Evolutionary conservation across 345 rosid genomes (phyloP), one percentile per base, ranked within the genome.

Genomic region (Ricinus communis): DNA sequence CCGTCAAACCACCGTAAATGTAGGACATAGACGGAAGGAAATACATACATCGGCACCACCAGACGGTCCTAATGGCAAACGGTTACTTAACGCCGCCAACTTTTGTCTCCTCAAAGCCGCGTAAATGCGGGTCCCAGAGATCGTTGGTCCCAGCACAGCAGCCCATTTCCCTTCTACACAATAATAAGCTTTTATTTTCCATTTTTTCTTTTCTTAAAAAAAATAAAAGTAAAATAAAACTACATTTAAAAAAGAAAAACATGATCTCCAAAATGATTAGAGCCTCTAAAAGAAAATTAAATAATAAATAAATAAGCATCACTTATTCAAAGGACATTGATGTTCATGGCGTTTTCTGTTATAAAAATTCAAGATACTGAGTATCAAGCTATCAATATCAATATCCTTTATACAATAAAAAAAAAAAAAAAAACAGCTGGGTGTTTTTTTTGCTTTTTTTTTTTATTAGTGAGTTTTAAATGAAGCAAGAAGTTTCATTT

Each of bases 51-150:
- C 38, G 6, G 33, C 61, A 27, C 19, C 54, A 59, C 45, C 53
- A 64, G 36, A 25, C 38, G 68, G 53, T 64, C 52, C 21, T 2
- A 60, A n/a, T n/a, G n/a, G n/a, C n/a, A n/a, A 68, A 72, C 70
- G 74, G 89, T 71, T 59, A 66, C 31, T 13, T 28, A 66, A 77
- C 68, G 74, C 74, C 79, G 80, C 75, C 72, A 78, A 53, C 46
- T 24, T n/a, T 31, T 49, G 68, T 69, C 65, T 47, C 72, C 57
- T 74, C 68, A 33, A 86, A 75, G 77, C 83, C 93, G 89, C 89
- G 91, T 88, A 1, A 65, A 73, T 38, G 69, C 58, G 74, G 93
- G 86, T 58, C 87, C 87, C 77, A 51, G 8, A 2, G 10, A 58
- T 66, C 56, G 53, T 38, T 65, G 76, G 81, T 70, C 85, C 74